Conservation (phyloP, 345 rosid species). For the Hibiscus trionum region DNA sequence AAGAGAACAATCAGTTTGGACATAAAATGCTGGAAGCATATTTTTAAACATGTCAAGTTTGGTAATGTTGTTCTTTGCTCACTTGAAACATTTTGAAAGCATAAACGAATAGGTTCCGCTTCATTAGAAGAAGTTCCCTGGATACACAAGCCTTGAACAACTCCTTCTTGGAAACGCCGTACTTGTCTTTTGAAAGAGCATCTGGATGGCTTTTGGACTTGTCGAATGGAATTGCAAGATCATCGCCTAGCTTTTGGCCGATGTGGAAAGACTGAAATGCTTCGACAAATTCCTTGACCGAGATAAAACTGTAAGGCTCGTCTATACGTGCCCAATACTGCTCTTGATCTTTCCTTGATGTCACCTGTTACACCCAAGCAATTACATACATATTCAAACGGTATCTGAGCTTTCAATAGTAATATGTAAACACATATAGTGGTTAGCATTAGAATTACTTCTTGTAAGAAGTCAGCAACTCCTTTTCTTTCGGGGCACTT, state of each 20-base stretch:
- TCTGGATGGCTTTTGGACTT: constrained; percentile 66
- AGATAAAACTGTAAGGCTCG: constrained; percentile 47
- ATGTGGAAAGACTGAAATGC: constrained; percentile 59
- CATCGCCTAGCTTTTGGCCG: constrained; percentile 55
- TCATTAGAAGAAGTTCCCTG: constrained; percentile 76
- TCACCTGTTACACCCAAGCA: background rate
- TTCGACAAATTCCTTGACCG: constrained; percentile 51
- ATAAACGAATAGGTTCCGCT: constrained; percentile 79
- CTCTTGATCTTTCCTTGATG: constrained; percentile 47
- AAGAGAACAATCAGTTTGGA: background rate
- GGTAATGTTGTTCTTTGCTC: background rate
- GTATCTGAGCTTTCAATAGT: constrained; percentile 23
- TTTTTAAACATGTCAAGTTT: background rate
- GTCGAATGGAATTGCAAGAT: constrained; percentile 63
- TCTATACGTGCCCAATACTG: constrained; percentile 67
- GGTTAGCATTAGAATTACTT: constrained; percentile 29
- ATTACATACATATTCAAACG: constrained; percentile 27
- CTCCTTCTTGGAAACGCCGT: constrained; percentile 54
- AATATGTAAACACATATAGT: background rate
- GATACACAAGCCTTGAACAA: constrained; percentile 64
- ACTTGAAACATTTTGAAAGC: constrained; percentile 50
- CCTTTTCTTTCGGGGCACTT: constrained; percentile 75
- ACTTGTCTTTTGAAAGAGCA: constrained; percentile 58
- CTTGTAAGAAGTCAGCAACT: constrained; percentile 82
- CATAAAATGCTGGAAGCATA: background rate